Evolutionary conservation across 306 rosid species (phyloP), one percentile per base, ranked within the genome.

Genomic region (Fagus sylvatica): DNA sequence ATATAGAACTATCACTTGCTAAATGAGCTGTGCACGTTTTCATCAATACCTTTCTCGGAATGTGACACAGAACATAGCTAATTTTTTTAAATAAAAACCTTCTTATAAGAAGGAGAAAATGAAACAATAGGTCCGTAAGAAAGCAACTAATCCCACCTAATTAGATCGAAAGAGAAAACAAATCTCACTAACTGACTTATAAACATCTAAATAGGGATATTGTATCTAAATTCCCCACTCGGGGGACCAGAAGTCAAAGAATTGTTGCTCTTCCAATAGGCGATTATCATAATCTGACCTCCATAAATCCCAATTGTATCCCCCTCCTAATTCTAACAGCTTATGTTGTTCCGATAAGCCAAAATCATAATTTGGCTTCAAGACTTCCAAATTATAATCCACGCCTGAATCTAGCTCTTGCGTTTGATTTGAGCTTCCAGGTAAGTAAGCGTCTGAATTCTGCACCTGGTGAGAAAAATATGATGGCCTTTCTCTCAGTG

Each of bases 281-380:
- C 51, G 15, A 46, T 10, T 46, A 46, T 46, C 51, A 9, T 10
- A 10, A 9, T 46, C 51, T 46, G 51, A 46, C 9, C 11, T 46
- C 51, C 2, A 12, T 2, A 46, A 10, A 43, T 64, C 46, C 37
- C 9, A 19, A 56, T 56, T 22, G 62, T 56, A 3, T 7, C 4
- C 13, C 10, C 36, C 34, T 22, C 30, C 62, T 56, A 28, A 57
- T 19, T 28, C 37, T 28, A 12, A 30, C 16, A 22, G 36, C 16
- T 4, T 19, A 1, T 82, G 72, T 79, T 90, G 96, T 81, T 95
- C 96, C 33, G 65, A 72, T 49, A 79, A 85, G 57, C 91, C 91
- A 33, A 82, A 86, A 77, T 89, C 89, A 83, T 89, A 95, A 81
- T 85, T 89, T 11, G 91, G 88, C 39, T 64, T 83, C 72, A 84